These are phyloP conservation scores for Suillus variegatus DNA, from an alignment of 768 basidiomycete species.

Conservation along the genomic window DNA sequence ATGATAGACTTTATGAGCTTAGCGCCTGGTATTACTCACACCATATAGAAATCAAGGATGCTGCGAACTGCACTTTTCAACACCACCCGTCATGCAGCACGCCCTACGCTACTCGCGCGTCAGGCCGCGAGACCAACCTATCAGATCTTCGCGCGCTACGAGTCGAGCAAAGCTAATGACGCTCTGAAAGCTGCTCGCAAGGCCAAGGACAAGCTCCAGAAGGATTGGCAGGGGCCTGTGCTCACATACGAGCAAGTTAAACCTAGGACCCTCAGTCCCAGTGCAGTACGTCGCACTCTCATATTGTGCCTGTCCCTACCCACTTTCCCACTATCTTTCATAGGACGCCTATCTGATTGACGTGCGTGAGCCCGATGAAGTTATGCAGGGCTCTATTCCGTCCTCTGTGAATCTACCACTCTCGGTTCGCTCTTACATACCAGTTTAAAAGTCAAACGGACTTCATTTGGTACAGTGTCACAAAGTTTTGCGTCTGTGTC, in stretches of 20 bases:
- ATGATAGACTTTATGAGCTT: neutral
- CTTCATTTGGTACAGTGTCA: too few species aligned
- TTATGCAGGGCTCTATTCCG: constrained; percentile 89
- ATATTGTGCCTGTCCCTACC: constrained; percentile 10
- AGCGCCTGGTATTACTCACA: neutral
- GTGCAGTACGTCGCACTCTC: constrained; percentile 42
- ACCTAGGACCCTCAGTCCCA: constrained; percentile 75
- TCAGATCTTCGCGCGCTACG: constrained; percentile 29
- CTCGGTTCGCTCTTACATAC: constrained; percentile 38
- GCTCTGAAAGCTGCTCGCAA: constrained; percentile 32
- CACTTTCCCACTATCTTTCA: constrained; percentile 13
- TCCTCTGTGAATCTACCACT: constrained; percentile 90
- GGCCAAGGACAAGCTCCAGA: constrained; percentile 42
- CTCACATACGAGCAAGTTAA: constrained; percentile 83
- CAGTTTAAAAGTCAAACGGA: too few species aligned
- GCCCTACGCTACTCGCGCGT: constrained; percentile 11
- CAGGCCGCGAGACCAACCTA: constrained; percentile 13
- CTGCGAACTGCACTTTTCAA: constrained; percentile 23
- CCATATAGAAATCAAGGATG: constrained; percentile 17
- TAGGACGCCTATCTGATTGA: constrained; percentile 79
- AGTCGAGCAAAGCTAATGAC: constrained; percentile 34
- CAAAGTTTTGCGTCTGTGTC: too few species aligned
- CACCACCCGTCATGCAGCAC: constrained; percentile 15
- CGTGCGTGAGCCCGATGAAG: constrained; percentile 93
- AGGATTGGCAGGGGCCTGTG: constrained; percentile 76